These are phyloP conservation scores for Arthrobotrys iridis DNA, from an alignment of 2,329 filamentous ascomycete genomes.

Conservation along the genomic window DNA sequence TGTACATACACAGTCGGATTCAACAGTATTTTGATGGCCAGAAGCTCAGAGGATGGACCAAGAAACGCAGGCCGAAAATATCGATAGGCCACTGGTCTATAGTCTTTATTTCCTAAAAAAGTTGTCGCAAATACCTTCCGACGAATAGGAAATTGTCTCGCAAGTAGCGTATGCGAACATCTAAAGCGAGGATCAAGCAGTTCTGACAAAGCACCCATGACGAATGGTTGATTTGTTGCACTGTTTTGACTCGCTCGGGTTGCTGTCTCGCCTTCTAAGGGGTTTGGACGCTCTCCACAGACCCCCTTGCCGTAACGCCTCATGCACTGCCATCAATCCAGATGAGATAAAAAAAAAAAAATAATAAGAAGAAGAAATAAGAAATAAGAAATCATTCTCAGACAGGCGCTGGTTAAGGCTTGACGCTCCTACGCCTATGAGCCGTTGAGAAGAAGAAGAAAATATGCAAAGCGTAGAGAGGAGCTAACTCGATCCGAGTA, in stretches of 20 bases:
- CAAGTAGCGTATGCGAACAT: neutral
- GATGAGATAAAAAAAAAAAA: neutral
- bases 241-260: neutral
- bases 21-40: neutral
- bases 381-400: neutral
- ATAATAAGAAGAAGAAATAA: neutral
- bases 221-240: neutral
- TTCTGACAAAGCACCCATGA: neutral
- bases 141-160: neutral
- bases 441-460: conserved; percentile 10
- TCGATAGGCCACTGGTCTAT: too few species aligned
- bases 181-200: neutral
- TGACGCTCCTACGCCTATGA: conserved; percentile 15
- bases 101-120: neutral
- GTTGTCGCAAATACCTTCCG: neutral
- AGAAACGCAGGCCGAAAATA: too few species aligned
- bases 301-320: neutral
- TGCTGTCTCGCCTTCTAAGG: neutral
- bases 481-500: too few species aligned
- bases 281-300: neutral
- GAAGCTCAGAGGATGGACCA: too few species aligned
- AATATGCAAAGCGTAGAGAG: neutral
- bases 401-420: conserved; percentile 3
- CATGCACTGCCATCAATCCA: neutral
- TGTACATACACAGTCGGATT: neutral